Conservation (phyloP, 2,329 filamentous ascomycete genomes). For the Scleromitrula shiraiana region DNA sequence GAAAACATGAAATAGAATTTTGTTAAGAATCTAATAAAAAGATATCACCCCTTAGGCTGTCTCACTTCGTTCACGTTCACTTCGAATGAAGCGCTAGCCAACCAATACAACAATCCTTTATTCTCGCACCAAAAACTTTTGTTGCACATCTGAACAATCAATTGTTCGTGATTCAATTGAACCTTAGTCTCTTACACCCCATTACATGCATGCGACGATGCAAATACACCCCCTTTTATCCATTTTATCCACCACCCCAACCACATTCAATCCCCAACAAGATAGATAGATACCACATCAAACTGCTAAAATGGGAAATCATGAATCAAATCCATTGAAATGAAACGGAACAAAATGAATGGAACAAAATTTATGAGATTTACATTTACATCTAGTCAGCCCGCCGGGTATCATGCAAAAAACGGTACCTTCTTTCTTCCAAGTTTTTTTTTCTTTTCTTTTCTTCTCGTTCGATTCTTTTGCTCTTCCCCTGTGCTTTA, state of each 20-base stretch:
- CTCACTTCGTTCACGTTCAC: too few species aligned
- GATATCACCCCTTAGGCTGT: too few species aligned
- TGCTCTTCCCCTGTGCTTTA: neutral
- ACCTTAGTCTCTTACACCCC: too few species aligned
- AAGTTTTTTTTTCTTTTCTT: neutral
- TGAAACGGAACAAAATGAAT: constrained; percentile 9
- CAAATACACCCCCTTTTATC: neutral
- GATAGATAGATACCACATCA: too few species aligned
- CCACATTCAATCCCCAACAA: too few species aligned
- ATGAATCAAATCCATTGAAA: constrained; percentile 7
- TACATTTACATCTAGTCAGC: constrained; percentile 10
- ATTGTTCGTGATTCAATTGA: neutral
- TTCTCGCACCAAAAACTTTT: neutral
- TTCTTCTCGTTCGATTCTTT: neutral
- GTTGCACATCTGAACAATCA: neutral
- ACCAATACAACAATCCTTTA: neutral
- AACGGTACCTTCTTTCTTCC: neutral
- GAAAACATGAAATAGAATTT: too few species aligned
- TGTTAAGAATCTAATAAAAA: neutral
- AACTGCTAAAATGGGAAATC: too few species aligned
- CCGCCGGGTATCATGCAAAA: constrained; percentile 10
- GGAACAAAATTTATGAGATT: constrained; percentile 10
- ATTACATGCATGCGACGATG: neutral
- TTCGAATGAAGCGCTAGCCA: neutral
- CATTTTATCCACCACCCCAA: neutral